Conservation (phyloP, 2,329 filamentous ascomycete species). For the Pestalotiopsis sp. region DNA sequence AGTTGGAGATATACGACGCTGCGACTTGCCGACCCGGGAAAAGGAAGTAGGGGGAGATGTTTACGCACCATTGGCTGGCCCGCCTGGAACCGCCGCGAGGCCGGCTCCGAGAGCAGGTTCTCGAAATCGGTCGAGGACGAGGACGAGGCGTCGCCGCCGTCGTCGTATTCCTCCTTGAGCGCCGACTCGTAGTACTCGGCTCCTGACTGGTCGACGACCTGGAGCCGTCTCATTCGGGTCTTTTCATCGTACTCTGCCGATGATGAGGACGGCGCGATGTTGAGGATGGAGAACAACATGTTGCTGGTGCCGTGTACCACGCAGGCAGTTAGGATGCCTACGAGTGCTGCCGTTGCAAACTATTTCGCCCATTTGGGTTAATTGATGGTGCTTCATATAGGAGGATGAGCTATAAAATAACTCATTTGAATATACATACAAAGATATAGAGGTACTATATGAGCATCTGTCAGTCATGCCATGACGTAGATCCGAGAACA, state of each 20-base stretch:
- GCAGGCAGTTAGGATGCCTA: slow-evolving; percentile 27
- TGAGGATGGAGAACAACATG: slow-evolving; percentile 28
- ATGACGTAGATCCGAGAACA: background rate
- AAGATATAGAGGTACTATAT: slow-evolving; percentile 31
- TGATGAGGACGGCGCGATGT: slow-evolving; percentile 15
- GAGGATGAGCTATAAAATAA: background rate
- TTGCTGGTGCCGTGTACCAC: slow-evolving; percentile 27
- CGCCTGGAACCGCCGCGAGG: background rate
- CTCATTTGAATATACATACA: slow-evolving; percentile 22
- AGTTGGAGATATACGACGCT: background rate
- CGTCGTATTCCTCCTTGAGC: background rate
- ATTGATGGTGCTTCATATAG: background rate
- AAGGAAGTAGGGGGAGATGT: background rate
- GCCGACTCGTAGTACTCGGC: slow-evolving; percentile 11
- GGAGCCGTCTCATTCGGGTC: background rate
- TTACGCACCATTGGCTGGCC: background rate
- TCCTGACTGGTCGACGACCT: background rate
- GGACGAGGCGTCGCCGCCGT: slow-evolving; percentile 7
- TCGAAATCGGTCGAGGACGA: background rate
- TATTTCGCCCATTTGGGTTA: slow-evolving; percentile 10
- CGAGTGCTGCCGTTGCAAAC: slow-evolving; percentile 29
- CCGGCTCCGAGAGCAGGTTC: background rate
- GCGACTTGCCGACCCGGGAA: too few species aligned
- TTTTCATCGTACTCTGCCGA: background rate
- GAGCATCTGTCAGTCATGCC: background rate